Base-by-base conservation (phyloP, 345 rosid species). In the Dovyalis caffra region DNA sequence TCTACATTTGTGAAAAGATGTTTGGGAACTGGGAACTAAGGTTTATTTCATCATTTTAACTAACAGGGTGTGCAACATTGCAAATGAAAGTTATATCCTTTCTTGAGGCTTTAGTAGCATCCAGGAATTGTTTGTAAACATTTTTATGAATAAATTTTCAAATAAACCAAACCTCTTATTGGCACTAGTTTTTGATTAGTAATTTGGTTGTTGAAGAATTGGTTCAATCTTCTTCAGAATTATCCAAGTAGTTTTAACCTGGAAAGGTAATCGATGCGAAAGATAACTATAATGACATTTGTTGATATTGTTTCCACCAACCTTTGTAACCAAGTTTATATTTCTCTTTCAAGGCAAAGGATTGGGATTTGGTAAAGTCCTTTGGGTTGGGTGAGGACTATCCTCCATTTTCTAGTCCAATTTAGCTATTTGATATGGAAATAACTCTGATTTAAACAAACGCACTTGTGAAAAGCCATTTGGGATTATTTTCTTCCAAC, bases 131-230 rank as follows among this genome's bases (percentile, higher is more conserved):
- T 18, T 21, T 31, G 29, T 28, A 62, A 28, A 29, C 1, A 2
- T 5, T 62, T 53, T 15, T 29, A 29, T 62, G 21, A 32, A 62
- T 29, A 29, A 28, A 62, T 62, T 26, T 18, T 32, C 35, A 26
- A 53, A 8, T n/a, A 53, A 53, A 23, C 60, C 60, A 23, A 53
- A 8, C 60, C 60, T 53, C 28, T 53, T n/a, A 53, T n/a, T 53
- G 23, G 9, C 9, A 53, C 28, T n/a, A 38, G 31, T 20, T 71
- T 7, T 35, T 15, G 16, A 62, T 47, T 45, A n/a, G 23, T n/a
- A 34, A 73, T 47, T 64, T 73, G 51, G 74, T 34, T 32, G 62
- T 63, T 28, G 2, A 37, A 18, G 25, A 26, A 60, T 71, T 71
- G 51, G 11, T 38, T 71, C 29, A 37, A 18, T 71, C 35, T 63